These are phyloP conservation scores for Neonectria punicea DNA, from an alignment of 2,329 filamentous ascomycete genomes.

Conservation along the genomic window DNA sequence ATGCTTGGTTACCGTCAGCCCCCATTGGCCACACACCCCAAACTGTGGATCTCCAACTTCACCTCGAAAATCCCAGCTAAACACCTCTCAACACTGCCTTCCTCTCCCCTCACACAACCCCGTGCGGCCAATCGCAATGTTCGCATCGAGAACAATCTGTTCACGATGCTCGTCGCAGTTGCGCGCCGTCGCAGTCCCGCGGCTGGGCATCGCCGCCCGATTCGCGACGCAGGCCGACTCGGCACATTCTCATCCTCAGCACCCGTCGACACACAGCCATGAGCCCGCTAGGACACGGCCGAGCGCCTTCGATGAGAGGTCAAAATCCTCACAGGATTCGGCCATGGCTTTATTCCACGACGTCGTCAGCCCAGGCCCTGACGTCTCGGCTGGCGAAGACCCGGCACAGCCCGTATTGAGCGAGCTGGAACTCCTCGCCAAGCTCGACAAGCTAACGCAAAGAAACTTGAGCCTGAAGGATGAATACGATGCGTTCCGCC, in stretches of 20 bases:
- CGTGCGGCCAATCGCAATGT: constrained; percentile 43
- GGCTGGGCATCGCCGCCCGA: constrained; percentile 34
- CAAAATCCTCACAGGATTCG: constrained; percentile 31
- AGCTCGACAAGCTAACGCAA: constrained; percentile 41
- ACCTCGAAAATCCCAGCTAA: constrained; percentile 38
- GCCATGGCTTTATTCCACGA: constrained; percentile 51
- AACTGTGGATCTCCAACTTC: constrained; percentile 10
- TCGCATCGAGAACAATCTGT: constrained; percentile 49
- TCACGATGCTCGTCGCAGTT: constrained; percentile 48
- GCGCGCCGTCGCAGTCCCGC: constrained; percentile 31
- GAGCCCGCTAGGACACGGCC: constrained; percentile 13
- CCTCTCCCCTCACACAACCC: constrained; percentile 11
- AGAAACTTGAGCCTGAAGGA: constrained; percentile 22
- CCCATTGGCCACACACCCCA: constrained; percentile 36
- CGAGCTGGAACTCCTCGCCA: constrained; percentile 46
- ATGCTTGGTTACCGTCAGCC: constrained; percentile 5
- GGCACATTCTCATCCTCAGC: constrained; percentile 11
- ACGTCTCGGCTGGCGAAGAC: not conserved
- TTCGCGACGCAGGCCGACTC: constrained; percentile 39
- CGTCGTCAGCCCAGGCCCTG: constrained; percentile 42
- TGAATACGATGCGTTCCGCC: constrained; percentile 41
- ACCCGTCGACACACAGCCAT: constrained; percentile 8
- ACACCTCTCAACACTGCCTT: constrained; percentile 22
- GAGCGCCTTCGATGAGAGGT: constrained; percentile 13
- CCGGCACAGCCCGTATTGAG: constrained; percentile 24